These are phyloP conservation scores for Pterocarpus macrocarpus DNA, from an alignment of 306 rosid species.

Conservation along the genomic window DNA sequence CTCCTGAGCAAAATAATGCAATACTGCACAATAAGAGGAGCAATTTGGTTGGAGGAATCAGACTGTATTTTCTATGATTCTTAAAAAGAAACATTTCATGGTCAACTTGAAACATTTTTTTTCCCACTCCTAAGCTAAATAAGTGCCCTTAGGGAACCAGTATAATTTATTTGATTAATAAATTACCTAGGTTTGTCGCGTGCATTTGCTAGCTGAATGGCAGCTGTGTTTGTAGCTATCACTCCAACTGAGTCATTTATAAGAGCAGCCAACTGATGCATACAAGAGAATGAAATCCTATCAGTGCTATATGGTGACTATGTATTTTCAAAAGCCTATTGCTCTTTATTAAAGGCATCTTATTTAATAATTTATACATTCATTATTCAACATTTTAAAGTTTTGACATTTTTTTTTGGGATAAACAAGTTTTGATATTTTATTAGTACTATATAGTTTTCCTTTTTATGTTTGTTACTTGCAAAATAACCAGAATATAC, in stretches of 20 bases:
- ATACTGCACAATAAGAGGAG: slow-evolving; percentile 60
- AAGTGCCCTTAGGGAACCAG: background rate
- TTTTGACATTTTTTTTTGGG: background rate
- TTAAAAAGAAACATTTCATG: slow-evolving; percentile 3
- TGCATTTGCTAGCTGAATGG: slow-evolving; percentile 82
- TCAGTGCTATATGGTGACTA: background rate
- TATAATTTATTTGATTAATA: slow-evolving; percentile 24
- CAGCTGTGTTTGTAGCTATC: slow-evolving; percentile 86
- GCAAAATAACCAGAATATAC: slow-evolving; percentile 25
- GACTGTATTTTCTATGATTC: background rate
- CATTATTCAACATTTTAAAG: slow-evolving; percentile 10
- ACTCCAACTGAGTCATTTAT: slow-evolving; percentile 85
- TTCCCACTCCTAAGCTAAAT: background rate
- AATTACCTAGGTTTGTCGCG: slow-evolving; percentile 75
- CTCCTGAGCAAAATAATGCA: slow-evolving; percentile 76
- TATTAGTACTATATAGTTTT: background rate
- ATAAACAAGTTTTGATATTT: background rate
- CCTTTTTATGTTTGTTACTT: slow-evolving; percentile 2
- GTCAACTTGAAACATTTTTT: slow-evolving; percentile 11
- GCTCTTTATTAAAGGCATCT: background rate
- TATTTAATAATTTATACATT: background rate
- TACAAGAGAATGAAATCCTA: slow-evolving; percentile 33
- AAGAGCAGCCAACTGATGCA: slow-evolving; percentile 78
- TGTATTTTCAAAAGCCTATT: slow-evolving; percentile 15
- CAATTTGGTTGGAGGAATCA: background rate